phyloP scores from a whole-genome alignment of 106 monocot species.

The Dioscorea alata region DNA sequence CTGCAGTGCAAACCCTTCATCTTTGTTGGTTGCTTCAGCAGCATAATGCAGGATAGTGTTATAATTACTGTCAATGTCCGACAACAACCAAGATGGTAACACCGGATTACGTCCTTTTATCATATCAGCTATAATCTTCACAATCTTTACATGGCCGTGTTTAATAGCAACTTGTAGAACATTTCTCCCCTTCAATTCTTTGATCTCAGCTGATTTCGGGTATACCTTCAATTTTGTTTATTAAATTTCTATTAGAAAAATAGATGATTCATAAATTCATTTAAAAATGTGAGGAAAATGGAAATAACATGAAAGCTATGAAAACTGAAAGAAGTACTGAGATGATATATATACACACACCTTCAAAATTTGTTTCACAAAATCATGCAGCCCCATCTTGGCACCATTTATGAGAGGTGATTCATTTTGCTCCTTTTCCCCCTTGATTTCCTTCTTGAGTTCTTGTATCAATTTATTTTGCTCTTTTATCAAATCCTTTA shows the following conservation, averaged over 20 bases:
- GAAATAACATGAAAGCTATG: too few relatives aligned
- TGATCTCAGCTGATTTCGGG: background rate
- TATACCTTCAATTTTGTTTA: too few relatives aligned
- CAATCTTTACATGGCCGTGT: slow-evolving; percentile 14
- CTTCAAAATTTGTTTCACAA: slow-evolving; percentile 10
- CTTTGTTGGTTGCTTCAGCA: background rate
- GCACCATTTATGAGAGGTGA: slow-evolving; percentile 11
- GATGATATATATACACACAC: background rate
- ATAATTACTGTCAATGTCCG: too few relatives aligned
- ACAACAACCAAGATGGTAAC: slow-evolving; percentile 14
- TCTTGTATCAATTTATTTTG: too few relatives aligned
- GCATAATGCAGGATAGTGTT: slow-evolving; percentile 13
- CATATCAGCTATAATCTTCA: slow-evolving; percentile 1
- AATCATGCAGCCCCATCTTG: slow-evolving; percentile 11
- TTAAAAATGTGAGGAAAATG: too few relatives aligned
- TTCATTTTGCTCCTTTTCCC: background rate
- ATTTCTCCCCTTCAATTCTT: background rate
- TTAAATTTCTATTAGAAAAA: too few relatives aligned
- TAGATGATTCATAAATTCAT: too few relatives aligned
- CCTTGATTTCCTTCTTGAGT: too few relatives aligned
- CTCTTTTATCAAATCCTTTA: too few relatives aligned
- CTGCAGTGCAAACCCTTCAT: background rate
- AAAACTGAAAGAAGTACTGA: too few relatives aligned
- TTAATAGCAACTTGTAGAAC: slow-evolving; percentile 20
- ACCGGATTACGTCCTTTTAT: slow-evolving; percentile 5